phyloP scores from a whole-genome alignment of 768 basidiomycete genomes.

The Mycena pura region DNA sequence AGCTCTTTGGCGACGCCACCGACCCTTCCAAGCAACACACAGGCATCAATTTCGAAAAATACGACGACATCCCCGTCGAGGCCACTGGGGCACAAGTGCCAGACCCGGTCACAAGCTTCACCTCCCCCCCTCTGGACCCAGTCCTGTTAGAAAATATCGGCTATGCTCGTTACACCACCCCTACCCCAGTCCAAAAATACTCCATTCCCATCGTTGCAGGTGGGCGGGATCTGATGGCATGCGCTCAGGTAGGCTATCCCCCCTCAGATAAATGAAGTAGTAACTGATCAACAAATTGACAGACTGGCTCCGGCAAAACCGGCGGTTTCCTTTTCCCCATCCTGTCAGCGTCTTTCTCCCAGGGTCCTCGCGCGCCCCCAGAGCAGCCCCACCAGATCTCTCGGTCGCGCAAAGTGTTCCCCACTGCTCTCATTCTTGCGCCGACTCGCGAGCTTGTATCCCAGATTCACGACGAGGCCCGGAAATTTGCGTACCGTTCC shows the following conservation, averaged over 20 bases:
- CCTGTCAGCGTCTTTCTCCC: slow-evolving; percentile 87
- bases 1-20: slow-evolving; percentile 88
- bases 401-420: slow-evolving; percentile 88
- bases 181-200: slow-evolving; percentile 99
- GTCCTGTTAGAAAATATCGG: slow-evolving; percentile 95
- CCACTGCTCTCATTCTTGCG: slow-evolving; percentile 96
- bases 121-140: slow-evolving; percentile 87
- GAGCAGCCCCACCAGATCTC: slow-evolving; percentile 51
- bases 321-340: slow-evolving; percentile 99
- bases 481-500: slow-evolving; percentile 98
- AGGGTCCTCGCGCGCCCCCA: slow-evolving; percentile 80
- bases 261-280: slow-evolving; percentile 4
- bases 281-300: slow-evolving; percentile 30
- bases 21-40: slow-evolving; percentile 92
- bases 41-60: slow-evolving; percentile 99
- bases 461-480: slow-evolving; percentile 98
- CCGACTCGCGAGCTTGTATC: slow-evolving; percentile 99
- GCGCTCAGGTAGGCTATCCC: slow-evolving; percentile 73
- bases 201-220: slow-evolving; percentile 97
- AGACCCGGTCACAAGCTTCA: slow-evolving; percentile 89
- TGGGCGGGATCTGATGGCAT: slow-evolving; percentile 92
- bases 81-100: slow-evolving; percentile 98
- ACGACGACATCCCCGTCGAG: slow-evolving; percentile 99
- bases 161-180: slow-evolving; percentile 90
- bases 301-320: slow-evolving; percentile 99